Conservation (phyloP, 352 stramenopile species). For the Globisporangium emineosum region DNA sequence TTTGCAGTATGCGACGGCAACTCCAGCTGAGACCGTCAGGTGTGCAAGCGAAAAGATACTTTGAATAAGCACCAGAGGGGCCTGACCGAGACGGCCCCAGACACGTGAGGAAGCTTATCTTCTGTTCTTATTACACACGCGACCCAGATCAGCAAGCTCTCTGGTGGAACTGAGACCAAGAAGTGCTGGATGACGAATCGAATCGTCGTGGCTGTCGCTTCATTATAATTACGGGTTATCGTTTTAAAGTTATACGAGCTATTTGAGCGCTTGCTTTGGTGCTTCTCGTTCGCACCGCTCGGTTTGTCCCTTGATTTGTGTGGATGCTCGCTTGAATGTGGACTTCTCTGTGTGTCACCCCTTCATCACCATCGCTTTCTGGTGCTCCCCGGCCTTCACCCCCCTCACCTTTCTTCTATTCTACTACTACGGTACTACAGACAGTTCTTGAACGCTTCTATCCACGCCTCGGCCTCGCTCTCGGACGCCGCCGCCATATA, state of each 20-base stretch:
- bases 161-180: too few species aligned
- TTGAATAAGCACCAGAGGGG: too few species aligned
- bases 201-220: background rate
- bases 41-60: too few species aligned
- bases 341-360: background rate
- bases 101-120: too few species aligned
- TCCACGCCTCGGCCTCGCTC: conserved; percentile 47
- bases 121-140: too few species aligned
- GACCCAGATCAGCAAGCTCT: too few species aligned
- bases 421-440: conserved; percentile 5
- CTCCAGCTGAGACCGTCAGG: too few species aligned
- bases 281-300: background rate
- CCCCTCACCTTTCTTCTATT: background rate
- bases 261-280: background rate
- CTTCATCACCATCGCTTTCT: background rate
- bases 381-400: background rate
- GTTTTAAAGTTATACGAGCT: conserved; percentile 3
- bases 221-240: conserved; percentile 12
- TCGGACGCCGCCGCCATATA: conserved; percentile 41
- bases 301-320: too few species aligned
- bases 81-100: too few species aligned
- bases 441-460: conserved; percentile 45
- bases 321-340: background rate
- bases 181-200: too few species aligned
- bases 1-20: too few species aligned